phyloP scores from a whole-genome alignment of 2,329 filamentous ascomycete species.

The Trichothecium roseum region DNA sequence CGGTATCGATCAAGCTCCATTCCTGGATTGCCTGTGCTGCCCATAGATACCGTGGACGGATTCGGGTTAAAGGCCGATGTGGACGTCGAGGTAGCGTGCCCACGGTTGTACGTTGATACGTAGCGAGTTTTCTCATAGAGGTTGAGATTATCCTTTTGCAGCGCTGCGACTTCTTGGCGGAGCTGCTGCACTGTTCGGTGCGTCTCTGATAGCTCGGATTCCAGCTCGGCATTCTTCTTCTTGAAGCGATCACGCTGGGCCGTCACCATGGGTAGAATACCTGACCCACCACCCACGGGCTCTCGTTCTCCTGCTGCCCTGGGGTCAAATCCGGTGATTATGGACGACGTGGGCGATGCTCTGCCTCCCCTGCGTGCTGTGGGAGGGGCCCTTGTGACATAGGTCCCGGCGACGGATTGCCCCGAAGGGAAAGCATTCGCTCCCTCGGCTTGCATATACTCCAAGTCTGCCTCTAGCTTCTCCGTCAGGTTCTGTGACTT shows the following conservation, averaged over 20 bases:
- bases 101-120: constrained; percentile 82
- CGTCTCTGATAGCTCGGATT: constrained; percentile 77
- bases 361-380: constrained; percentile 53
- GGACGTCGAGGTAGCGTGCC: constrained; percentile 36
- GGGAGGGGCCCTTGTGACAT: constrained; percentile 54
- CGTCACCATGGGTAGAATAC: constrained; percentile 95
- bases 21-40: constrained; percentile 46
- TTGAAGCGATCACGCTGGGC: constrained; percentile 98
- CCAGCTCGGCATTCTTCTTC: constrained; percentile 84
- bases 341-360: constrained; percentile 88
- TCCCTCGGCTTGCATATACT: constrained; percentile 76
- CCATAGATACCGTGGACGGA: constrained; percentile 55
- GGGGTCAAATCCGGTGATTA: constrained; percentile 92
- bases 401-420: constrained; percentile 87
- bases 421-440: constrained; percentile 78
- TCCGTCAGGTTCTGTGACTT: constrained; percentile 74
- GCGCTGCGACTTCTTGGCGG: constrained; percentile 77
- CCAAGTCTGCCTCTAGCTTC: constrained; percentile 85
- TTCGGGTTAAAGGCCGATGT: constrained; percentile 58
- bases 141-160: constrained; percentile 93
- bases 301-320: constrained; percentile 42
- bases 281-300: constrained; percentile 63
- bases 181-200: constrained; percentile 77
- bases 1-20: constrained; percentile 75
- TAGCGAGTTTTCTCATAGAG: constrained; percentile 98